These are phyloP conservation scores for Jasminum sambac DNA, from an alignment of 257 asterid genomes.

Conservation along the genomic window DNA sequence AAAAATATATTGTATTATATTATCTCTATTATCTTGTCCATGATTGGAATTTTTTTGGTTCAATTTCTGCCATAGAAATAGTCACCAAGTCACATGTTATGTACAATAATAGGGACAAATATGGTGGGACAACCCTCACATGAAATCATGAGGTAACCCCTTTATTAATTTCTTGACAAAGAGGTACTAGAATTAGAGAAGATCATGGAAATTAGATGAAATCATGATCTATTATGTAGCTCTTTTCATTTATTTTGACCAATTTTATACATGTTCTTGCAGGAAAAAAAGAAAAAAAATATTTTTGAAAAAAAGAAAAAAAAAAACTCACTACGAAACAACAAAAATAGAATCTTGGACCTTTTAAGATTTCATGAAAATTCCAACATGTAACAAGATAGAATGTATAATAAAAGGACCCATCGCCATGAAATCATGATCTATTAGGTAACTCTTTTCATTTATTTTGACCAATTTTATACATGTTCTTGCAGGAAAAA, in stretches of 20 bases:
- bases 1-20: not conserved
- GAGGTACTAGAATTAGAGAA: not conserved
- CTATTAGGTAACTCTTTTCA: too few relatives aligned
- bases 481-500: too few relatives aligned
- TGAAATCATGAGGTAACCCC: slow-evolving; percentile 22
- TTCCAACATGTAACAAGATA: not conserved
- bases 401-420: not conserved
- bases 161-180: not conserved
- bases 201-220: too few relatives aligned
- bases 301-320: too few relatives aligned
- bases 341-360: too few relatives aligned
- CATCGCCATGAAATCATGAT: not conserved
- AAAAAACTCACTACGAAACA: too few relatives aligned
- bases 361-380: too few relatives aligned
- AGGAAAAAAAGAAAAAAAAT: too few relatives aligned
- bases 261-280: too few relatives aligned
- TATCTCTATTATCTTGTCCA: slow-evolving; percentile 8
- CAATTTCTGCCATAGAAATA: slow-evolving; percentile 12
- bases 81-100: slow-evolving; percentile 38
- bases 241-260: too few relatives aligned
- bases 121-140: slow-evolving; percentile 37
- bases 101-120: slow-evolving; percentile 39
- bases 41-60: slow-evolving; percentile 16
- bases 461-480: too few relatives aligned
- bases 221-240: too few relatives aligned